phyloP scores from a whole-genome alignment of 208 protist genomes.

The Crithidia sp. region DNA sequence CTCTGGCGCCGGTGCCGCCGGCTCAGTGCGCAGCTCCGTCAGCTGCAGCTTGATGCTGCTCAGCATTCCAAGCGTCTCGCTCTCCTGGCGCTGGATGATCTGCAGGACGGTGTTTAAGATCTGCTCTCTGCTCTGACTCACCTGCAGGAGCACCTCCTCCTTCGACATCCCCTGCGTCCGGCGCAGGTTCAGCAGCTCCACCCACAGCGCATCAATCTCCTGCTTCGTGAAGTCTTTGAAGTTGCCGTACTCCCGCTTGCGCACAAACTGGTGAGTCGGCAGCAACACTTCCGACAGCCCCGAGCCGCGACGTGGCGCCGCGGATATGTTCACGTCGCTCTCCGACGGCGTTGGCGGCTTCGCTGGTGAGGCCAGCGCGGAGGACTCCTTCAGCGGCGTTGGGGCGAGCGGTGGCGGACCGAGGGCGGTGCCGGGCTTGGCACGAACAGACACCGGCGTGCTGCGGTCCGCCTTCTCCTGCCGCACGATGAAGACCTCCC shows the following conservation, averaged over 20 bases:
- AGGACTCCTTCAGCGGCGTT: slow-evolving; percentile 1
- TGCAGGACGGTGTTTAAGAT: slow-evolving; percentile 29
- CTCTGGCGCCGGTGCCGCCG: slow-evolving; percentile 7
- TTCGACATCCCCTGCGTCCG: slow-evolving; percentile 41
- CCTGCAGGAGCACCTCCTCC: slow-evolving; percentile 59
- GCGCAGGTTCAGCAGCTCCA: slow-evolving; percentile 59
- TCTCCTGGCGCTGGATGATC: slow-evolving; percentile 40
- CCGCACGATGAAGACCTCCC: slow-evolving; percentile 34
- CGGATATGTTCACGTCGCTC: not conserved
- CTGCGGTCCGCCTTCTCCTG: slow-evolving; percentile 1
- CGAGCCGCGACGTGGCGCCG: slow-evolving; percentile 14
- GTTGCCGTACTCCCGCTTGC: slow-evolving; percentile 54
- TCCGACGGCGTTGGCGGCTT: slow-evolving; percentile 3
- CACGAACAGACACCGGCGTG: slow-evolving; percentile 9
- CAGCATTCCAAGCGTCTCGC: slow-evolving; percentile 32
- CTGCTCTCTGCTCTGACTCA: slow-evolving; percentile 46
- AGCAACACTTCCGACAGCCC: slow-evolving; percentile 41
- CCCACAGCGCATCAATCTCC: slow-evolving; percentile 74
- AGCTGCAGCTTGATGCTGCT: slow-evolving; percentile 36
- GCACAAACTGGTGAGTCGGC: slow-evolving; percentile 58
- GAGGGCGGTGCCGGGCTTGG: not conserved
- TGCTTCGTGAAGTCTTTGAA: slow-evolving; percentile 59
- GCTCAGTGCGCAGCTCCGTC: slow-evolving; percentile 8
- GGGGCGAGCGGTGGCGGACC: not conserved
- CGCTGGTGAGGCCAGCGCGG: not conserved